Percentiles rank a stretch among this genome's conserved stretches.
phyloP scores from a whole-genome alignment of 2,329 filamentous ascomycete species.

The Plenodomus biglobosus region DNA sequence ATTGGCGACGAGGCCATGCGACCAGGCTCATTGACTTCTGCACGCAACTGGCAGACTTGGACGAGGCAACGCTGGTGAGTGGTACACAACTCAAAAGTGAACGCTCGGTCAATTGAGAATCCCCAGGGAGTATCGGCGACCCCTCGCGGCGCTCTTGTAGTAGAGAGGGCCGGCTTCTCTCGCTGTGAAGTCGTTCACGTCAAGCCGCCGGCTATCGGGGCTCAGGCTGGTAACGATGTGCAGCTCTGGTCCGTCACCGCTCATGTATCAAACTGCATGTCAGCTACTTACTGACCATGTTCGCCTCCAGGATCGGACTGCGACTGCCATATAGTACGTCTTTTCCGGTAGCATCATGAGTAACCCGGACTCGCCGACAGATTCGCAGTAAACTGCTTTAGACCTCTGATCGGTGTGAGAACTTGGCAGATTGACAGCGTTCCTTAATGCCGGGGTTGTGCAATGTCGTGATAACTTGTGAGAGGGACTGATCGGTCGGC shows the following conservation, averaged over 20 bases:
- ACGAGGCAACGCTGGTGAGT: slow-evolving; percentile 22
- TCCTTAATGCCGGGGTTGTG: slow-evolving; percentile 1
- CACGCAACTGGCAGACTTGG: slow-evolving; percentile 28
- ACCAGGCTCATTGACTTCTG: slow-evolving; percentile 26
- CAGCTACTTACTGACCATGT: slow-evolving; percentile 1
- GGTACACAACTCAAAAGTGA: slow-evolving; percentile 1
- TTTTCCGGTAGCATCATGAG: slow-evolving; percentile 3
- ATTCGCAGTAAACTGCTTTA: neutral
- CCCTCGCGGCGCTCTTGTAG: slow-evolving; percentile 24
- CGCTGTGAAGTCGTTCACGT: slow-evolving; percentile 25
- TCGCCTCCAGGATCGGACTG: slow-evolving; percentile 12
- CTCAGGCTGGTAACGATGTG: neutral
- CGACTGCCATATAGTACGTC: slow-evolving; percentile 8
- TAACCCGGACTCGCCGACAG: slow-evolving; percentile 5
- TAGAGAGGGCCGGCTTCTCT: slow-evolving; percentile 32
- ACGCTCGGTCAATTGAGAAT: slow-evolving; percentile 1
- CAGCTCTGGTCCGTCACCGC: slow-evolving; percentile 9
- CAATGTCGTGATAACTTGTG: neutral
- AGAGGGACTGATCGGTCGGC: neutral
- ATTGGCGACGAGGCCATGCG: slow-evolving; percentile 34
- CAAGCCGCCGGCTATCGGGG: slow-evolving; percentile 5
- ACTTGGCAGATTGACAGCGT: slow-evolving; percentile 4
- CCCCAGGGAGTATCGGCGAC: slow-evolving; percentile 28
- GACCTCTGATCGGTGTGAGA: slow-evolving; percentile 14
- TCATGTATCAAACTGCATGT: neutral